Conservation (phyloP, 2,329 filamentous ascomycete species). For the Leptographium radiaticola region DNA sequence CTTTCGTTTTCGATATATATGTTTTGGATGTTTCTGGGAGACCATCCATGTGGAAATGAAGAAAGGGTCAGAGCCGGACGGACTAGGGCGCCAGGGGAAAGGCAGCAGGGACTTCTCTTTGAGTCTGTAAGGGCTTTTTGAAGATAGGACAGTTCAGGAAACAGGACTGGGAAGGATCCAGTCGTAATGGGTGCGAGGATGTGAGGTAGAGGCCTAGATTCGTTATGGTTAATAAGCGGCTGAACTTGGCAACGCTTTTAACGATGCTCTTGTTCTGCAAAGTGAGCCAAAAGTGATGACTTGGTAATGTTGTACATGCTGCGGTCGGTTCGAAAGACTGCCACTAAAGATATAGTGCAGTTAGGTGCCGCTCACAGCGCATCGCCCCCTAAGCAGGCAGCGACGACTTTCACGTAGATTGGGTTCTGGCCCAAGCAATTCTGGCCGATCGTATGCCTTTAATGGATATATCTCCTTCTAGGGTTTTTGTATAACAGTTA, state of each 20-base stretch:
- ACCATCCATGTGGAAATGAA: background rate
- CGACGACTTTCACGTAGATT: too few species aligned
- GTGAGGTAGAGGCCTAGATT: background rate
- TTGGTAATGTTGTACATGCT: too few species aligned
- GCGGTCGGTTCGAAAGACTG: too few species aligned
- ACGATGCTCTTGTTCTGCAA: background rate
- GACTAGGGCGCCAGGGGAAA: background rate
- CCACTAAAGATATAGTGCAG: too few species aligned
- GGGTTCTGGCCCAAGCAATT: too few species aligned
- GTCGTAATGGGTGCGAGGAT: constrained; percentile 11
- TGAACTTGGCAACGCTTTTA: background rate
- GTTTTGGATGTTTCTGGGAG: constrained; percentile 3
- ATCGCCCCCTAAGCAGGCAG: too few species aligned
- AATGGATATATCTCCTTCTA: too few species aligned
- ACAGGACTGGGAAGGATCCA: constrained; percentile 6
- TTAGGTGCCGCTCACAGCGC: too few species aligned
- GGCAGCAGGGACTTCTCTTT: background rate
- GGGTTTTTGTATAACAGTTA: too few species aligned
- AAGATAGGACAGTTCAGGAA: background rate
- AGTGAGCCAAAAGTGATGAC: too few species aligned
- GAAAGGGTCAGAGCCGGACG: background rate
- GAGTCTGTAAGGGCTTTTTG: background rate
- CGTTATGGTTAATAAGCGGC: background rate
- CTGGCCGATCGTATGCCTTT: too few species aligned
- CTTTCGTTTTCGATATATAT: constrained; percentile 2